Base-by-base conservation (phyloP, 805 yeast species). In the Saccharomyces cerevisiae region DNA sequence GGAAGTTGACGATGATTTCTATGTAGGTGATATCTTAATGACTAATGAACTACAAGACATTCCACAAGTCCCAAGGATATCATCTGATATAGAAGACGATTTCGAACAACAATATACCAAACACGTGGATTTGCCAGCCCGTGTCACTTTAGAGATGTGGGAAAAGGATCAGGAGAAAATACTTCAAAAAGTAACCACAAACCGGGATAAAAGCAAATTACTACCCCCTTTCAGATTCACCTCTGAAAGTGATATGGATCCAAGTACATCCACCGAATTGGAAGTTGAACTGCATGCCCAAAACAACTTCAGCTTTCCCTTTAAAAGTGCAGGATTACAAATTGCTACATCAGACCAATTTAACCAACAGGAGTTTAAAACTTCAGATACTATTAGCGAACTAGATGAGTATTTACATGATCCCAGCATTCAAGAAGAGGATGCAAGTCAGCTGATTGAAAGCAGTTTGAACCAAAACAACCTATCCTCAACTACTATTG, bases 351-450 rank as follows among this genome's bases (percentile, higher is more conserved):
- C 43, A 36, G 22, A 36, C 17, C 24, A 36, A 36, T 2, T 36
- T 11, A 9, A 36, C 29, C 21, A 47, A 41, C 30, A 41, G 30
- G n/a, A 48, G 9, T 14, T 26, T 50, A 8, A 43, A 46, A 26
- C 47, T 46, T 29, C 48, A 13, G 70, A 65, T 50, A 58, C 67
- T 4, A 66, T 69, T 10, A 63, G 69, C 50, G 66, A 61, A 31
- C 55, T 68, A 36, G 70, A 68, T 43, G 59, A 60, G 32, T 63
- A 64, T 49, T 56, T 68, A 30, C 57, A 61, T 11, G 62, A 65
- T 9, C 46, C 56, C 3, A 53, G 50, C 17, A 50, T 52, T 21
- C 57, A 56, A 10, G 57, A 57, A 36, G 54, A 50, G 11, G 48
- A 53, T n/a, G 58, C 59, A 26, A 51, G 48, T 46, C 61, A 59